phyloP scores from a whole-genome alignment of 768 basidiomycete species.

The Leccinum imitatum region DNA sequence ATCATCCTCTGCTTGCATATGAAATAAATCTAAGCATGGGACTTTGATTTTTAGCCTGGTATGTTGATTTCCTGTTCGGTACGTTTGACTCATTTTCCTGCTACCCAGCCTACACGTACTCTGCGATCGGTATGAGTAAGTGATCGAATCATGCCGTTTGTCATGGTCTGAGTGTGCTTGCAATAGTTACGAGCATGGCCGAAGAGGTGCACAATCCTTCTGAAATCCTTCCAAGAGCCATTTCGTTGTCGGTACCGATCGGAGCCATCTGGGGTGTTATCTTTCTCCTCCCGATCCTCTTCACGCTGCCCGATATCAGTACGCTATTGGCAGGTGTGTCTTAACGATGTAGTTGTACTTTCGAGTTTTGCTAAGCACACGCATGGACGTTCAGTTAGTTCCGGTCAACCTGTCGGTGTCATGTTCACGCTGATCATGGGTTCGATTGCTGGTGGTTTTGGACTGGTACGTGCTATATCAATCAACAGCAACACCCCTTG shows the following conservation, averaged over 20 bases:
- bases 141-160: neutral
- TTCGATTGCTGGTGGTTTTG: constrained; percentile 59
- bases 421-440: constrained; percentile 65
- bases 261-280: constrained; percentile 49
- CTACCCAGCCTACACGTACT: constrained; percentile 49
- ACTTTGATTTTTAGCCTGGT: constrained; percentile 29
- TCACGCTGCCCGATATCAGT: constrained; percentile 59
- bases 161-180: constrained; percentile 4
- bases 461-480: constrained; percentile 42
- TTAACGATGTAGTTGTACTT: neutral
- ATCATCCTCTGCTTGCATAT: neutral
- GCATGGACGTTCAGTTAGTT: constrained; percentile 40
- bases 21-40: neutral
- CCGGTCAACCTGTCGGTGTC: constrained; percentile 62
- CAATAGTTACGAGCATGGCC: constrained; percentile 59
- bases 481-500: constrained; percentile 2
- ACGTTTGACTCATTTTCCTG: constrained; percentile 10
- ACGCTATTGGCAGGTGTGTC: constrained; percentile 50
- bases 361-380: constrained; percentile 3
- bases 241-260: constrained; percentile 54
- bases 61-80: neutral
- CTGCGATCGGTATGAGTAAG: constrained; percentile 64
- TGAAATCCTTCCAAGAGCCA: constrained; percentile 52
- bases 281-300: constrained; percentile 62
- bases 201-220: constrained; percentile 65